Conservation (phyloP, 2,329 filamentous ascomycete species). For the Leptographium wingfieldii region DNA sequence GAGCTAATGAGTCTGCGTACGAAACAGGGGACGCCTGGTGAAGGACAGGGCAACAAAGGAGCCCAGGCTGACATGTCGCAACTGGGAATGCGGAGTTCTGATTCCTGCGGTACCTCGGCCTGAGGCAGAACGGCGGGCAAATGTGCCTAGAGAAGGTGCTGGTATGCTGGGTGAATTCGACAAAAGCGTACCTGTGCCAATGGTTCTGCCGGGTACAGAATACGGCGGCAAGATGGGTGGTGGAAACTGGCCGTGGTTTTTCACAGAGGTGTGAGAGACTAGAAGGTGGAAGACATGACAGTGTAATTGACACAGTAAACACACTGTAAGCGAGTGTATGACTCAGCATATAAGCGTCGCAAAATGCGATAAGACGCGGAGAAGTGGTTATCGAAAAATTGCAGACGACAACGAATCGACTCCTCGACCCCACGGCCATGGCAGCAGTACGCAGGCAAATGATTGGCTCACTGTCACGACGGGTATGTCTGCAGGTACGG, state of each 20-base stretch:
- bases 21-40: slow-evolving; percentile 58
- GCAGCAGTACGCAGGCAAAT: not conserved
- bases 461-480: not conserved
- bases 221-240: slow-evolving; percentile 26
- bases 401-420: not conserved
- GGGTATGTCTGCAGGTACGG: not conserved
- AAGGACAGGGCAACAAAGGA: slow-evolving; percentile 54
- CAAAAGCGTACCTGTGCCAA: slow-evolving; percentile 47
- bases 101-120: slow-evolving; percentile 30
- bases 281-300: no score
- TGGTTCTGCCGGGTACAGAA: slow-evolving; percentile 42
- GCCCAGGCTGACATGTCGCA: slow-evolving; percentile 70
- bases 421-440: not conserved
- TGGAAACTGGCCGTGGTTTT: slow-evolving; percentile 28
- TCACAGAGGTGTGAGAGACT: slow-evolving; percentile 7
- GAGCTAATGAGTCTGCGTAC: not conserved
- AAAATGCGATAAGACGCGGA: no score
- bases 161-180: slow-evolving; percentile 35
- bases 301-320: no score
- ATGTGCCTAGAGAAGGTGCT: not conserved
- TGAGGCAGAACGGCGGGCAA: not conserved
- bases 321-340: no score
- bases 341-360: no score
- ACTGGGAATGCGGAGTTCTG: slow-evolving; percentile 92
- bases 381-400: no score